Base-by-base conservation (phyloP, 768 basidiomycete species). In the Chlorophyllum brunneum region DNA sequence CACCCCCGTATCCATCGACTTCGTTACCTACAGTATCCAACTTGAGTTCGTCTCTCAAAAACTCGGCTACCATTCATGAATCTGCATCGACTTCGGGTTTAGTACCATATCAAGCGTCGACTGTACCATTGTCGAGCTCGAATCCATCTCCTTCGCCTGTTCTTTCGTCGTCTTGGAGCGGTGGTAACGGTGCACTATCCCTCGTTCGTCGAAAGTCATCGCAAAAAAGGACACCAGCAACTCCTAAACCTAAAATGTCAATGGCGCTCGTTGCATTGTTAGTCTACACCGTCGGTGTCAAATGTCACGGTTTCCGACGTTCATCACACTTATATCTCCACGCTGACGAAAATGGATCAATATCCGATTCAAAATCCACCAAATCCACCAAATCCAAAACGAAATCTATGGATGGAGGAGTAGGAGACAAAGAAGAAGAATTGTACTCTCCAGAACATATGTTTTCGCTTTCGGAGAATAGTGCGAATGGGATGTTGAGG, bases 231-330 rank as follows among this genome's bases (percentile, higher is more conserved):
- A n/a, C n/a, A n/a, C n/a, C n/a, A n/a, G n/a, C n/a, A n/a, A n/a
- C n/a, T n/a, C n/a, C n/a, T n/a, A 89, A 87, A 67, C 73, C 72
- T 18, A 88, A 83, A 65, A 91, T 92, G 82, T 92, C 94, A 0
- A 57, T 76, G 3, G 77, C 78, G 2, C 78, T 99, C 1, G 79
- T 84, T 1, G 73, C 80, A 0, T 77, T 98, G n/a, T 77, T 99
- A 8, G 88, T 98, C 23, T 98, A 98, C 67, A 98, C 95, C 2
- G 83, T 95, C 40, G 97, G 97, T 5, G 94, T 98, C 54, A 97
- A 97, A 63, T 97, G 88, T 57, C 85, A 85, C 13, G 95, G 95
- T 0, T 81, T 99, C 30, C 29, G 33, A 13, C 29, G 13, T n/a
- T 26, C 30, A 4, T 27, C 30, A 3, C 36, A 39, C 18, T 2